Evolutionary conservation across 331 rosid genomes (phyloP).

Genomic region (Dryas integrifolia): DNA sequence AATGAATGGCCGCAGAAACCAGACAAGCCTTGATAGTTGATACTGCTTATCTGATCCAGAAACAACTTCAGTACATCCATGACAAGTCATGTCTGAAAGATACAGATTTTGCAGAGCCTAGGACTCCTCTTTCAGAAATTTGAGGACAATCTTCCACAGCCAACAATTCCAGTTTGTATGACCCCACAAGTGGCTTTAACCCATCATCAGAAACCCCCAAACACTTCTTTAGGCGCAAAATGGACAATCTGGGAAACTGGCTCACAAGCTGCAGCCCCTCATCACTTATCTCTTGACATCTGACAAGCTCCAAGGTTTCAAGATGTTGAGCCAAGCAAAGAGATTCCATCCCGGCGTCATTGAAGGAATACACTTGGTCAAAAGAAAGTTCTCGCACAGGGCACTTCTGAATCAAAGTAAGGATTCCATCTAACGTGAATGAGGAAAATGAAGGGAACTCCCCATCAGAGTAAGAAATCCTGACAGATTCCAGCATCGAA

Average conservation of each 20-base stretch:
- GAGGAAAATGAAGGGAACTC: constrained; percentile 82
- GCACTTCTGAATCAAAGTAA: constrained; percentile 56
- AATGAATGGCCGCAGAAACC: not conserved
- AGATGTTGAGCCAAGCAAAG: constrained; percentile 70
- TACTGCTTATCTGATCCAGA: not conserved
- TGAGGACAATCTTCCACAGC: constrained; percentile 84
- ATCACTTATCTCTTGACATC: constrained; percentile 86
- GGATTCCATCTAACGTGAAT: constrained; percentile 70
- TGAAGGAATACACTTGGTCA: constrained; percentile 82
- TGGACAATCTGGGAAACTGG: constrained; percentile 53
- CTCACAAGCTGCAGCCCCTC: constrained; percentile 80
- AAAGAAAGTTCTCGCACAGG: constrained; percentile 65
- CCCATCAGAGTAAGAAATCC: constrained; percentile 75
- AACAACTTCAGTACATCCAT: constrained; percentile 67
- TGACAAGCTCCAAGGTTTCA: constrained; percentile 68
- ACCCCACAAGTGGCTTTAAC: constrained; percentile 67
- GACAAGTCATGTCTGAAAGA: constrained; percentile 78
- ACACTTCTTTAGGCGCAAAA: constrained; percentile 60
- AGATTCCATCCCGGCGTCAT: constrained; percentile 80
- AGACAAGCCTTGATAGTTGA: not conserved
- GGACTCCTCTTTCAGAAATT: constrained; percentile 72
- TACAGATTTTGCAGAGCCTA: constrained; percentile 64
- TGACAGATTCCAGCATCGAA: constrained; percentile 69
- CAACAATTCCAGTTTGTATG: constrained; percentile 60
- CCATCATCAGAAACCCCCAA: constrained; percentile 83